These are phyloP conservation scores for Aphanomyces cochlioides DNA, from an alignment of 352 stramenopile genomes.

Conservation along the genomic window DNA sequence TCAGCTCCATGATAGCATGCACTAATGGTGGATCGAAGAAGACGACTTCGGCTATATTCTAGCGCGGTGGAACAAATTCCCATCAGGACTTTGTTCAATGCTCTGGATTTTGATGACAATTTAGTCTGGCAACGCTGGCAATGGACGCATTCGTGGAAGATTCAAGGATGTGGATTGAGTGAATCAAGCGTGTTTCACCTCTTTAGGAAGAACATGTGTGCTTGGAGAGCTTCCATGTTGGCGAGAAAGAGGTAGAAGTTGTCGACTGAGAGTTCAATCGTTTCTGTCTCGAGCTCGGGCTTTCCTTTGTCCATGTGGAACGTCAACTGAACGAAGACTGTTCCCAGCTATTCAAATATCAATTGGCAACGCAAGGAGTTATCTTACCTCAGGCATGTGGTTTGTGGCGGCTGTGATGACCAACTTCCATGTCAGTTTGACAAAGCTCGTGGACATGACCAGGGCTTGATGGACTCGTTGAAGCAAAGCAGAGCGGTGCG, in stretches of 20 bases:
- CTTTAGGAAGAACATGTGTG: constrained; percentile 15
- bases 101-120: too few species aligned
- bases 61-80: too few species aligned
- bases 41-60: too few species aligned
- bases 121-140: too few species aligned
- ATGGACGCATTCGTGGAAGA: too few species aligned
- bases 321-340: not conserved
- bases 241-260: constrained; percentile 26
- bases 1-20: too few species aligned
- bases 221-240: constrained; percentile 26
- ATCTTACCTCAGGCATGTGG: constrained; percentile 6
- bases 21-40: too few species aligned
- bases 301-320: constrained; percentile 10
- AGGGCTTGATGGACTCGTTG: constrained; percentile 11
- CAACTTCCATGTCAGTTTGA: constrained; percentile 24
- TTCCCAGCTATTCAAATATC: not conserved
- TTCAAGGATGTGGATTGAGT: too few species aligned
- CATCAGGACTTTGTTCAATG: too few species aligned
- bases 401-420: constrained; percentile 18
- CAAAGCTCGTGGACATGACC: not conserved
- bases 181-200: not conserved
- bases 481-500: not conserved
- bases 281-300: not conserved
- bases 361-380: not conserved
- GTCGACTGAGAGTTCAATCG: constrained; percentile 12